Percentiles rank a stretch among this genome's conserved stretches.
These are phyloP conservation scores for Pseudopediastrum boryanum DNA, from an alignment of 139 green algal species.

Conservation along the genomic window DNA sequence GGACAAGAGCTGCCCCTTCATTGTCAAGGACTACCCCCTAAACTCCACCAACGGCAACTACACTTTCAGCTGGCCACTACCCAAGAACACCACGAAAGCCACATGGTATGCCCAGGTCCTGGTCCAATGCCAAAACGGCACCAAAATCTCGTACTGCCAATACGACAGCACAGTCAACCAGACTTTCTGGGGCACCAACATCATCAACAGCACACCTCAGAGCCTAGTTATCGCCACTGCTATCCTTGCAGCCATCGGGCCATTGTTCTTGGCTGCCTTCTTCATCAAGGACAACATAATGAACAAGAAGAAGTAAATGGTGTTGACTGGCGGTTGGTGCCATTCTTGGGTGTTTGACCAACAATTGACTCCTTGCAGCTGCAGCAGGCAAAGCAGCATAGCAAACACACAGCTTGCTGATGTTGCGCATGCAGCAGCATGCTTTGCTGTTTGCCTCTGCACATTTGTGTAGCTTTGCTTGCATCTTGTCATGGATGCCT, in stretches of 20 bases:
- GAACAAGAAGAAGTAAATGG: not conserved
- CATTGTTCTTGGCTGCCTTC: slow-evolving; percentile 23
- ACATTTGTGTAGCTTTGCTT: too few relatives aligned
- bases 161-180: slow-evolving; percentile 30
- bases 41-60: slow-evolving; percentile 1
- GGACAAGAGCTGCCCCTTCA: slow-evolving; percentile 33
- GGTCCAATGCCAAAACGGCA: slow-evolving; percentile 32
- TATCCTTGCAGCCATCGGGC: slow-evolving; percentile 19
- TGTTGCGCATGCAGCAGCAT: too few relatives aligned
- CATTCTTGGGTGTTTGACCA: too few relatives aligned
- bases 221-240: slow-evolving; percentile 21
- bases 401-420: too few relatives aligned
- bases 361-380: too few relatives aligned
- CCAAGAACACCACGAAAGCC: slow-evolving; percentile 36
- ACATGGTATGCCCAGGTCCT: slow-evolving; percentile 28
- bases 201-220: slow-evolving; percentile 32
- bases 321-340: not conserved
- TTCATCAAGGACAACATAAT: slow-evolving; percentile 25
- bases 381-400: too few relatives aligned
- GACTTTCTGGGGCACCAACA: slow-evolving; percentile 32
- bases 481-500: too few relatives aligned
- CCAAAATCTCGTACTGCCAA: slow-evolving; percentile 16
- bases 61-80: slow-evolving; percentile 10
- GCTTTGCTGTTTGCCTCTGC: too few relatives aligned
- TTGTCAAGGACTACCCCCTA: not conserved